A percentile compares a stretch with the other conserved stretches of the same genome.
These are phyloP conservation scores for Mycena chlorophos DNA, from an alignment of 768 basidiomycete genomes.

Conservation along the genomic window DNA sequence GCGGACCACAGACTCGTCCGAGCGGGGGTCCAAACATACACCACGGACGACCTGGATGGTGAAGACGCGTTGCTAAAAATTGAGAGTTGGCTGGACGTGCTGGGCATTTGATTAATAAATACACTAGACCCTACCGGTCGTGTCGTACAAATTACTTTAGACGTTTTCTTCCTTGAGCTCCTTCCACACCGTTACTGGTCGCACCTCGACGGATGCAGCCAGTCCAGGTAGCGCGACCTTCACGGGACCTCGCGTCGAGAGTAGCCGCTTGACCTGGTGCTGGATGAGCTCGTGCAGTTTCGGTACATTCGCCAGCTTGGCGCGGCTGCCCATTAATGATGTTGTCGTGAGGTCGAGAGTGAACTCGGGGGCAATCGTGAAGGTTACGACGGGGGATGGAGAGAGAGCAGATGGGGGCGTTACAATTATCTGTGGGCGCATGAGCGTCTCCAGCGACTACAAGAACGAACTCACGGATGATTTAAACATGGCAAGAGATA, in stretches of 20 bases:
- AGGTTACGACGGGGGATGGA: conserved; percentile 58
- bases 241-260: conserved; percentile 63
- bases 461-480: conserved; percentile 50
- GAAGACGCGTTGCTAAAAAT: conserved; percentile 42
- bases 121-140: conserved; percentile 16
- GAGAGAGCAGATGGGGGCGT: conserved; percentile 58
- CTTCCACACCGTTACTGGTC: conserved; percentile 34
- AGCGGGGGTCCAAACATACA: conserved; percentile 39
- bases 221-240: conserved; percentile 69
- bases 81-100: conserved; percentile 56
- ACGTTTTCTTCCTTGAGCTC: conserved; percentile 30
- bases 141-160: conserved; percentile 11
- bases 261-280: conserved; percentile 71
- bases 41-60: conserved; percentile 37
- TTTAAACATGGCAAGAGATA: conserved; percentile 74
- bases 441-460: conserved; percentile 5
- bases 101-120: conserved; percentile 41
- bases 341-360: conserved; percentile 83
- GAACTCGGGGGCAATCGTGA: conserved; percentile 84
- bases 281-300: conserved; percentile 95
- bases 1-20: conserved; percentile 41
- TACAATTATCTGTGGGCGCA: conserved; percentile 53
- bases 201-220: conserved; percentile 35
- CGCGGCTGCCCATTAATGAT: conserved; percentile 91
- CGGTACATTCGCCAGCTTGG: conserved; percentile 96